Conservation (phyloP, 1,139 yeast genomes). For the Maudiozyma humilis region DNA sequence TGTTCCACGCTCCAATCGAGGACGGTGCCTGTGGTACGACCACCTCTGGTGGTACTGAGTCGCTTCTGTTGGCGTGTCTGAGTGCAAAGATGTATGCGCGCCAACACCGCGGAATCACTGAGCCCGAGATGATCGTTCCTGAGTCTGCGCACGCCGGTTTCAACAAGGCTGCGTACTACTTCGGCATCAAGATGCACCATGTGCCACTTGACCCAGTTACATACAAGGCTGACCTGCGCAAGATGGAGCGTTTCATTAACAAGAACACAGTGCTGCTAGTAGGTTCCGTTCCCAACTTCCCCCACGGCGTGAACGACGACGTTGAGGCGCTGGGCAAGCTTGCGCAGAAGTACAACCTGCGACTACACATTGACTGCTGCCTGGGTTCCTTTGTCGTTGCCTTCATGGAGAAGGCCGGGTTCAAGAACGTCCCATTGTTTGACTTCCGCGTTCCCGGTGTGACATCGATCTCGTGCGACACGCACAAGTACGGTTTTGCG, state of each 20-base stretch:
- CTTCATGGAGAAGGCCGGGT: conserved; percentile 60
- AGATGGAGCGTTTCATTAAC: conserved; percentile 60
- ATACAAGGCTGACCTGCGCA: conserved; percentile 55
- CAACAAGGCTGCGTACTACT: conserved; percentile 87
- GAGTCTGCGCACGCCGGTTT: conserved; percentile 90
- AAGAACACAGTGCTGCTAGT: conserved; percentile 72
- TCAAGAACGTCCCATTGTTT: conserved; percentile 50
- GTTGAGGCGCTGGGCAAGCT: conserved; percentile 62
- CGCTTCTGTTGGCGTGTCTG: conserved; percentile 72
- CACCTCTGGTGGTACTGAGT: conserved; percentile 89
- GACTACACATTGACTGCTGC: conserved; percentile 93
- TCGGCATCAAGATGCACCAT: conserved; percentile 75
- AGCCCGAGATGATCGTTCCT: conserved; percentile 88
- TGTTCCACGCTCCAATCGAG: conserved; percentile 62
- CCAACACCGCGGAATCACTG: conserved; percentile 48
- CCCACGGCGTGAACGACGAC: conserved; percentile 92
- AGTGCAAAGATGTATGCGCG: conserved; percentile 64
- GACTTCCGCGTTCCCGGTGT: conserved; percentile 90
- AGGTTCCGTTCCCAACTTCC: conserved; percentile 95
- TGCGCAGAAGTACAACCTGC: conserved; percentile 58
- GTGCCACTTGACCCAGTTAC: conserved; percentile 68
- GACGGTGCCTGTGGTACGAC: conserved; percentile 83
- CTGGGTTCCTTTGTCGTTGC: conserved; percentile 87
- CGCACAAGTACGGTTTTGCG: conserved; percentile 96
- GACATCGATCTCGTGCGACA: conserved; percentile 95